phyloP scores from a whole-genome alignment of 129 eudicot genomes.

The Flaveria linearis region DNA sequence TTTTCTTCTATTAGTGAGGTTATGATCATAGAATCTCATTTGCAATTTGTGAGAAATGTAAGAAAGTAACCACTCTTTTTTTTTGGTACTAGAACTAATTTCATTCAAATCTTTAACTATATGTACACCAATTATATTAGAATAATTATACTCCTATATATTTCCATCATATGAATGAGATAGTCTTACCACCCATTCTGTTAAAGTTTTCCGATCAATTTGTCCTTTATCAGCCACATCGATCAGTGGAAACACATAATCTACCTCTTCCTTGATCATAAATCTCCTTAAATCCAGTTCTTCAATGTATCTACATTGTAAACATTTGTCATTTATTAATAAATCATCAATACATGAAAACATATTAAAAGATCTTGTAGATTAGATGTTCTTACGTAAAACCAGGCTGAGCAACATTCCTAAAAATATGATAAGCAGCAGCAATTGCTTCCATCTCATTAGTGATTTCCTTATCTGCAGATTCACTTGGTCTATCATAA shows the following conservation, averaged over 20 bases:
- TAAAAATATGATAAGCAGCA: slow-evolving; percentile 78
- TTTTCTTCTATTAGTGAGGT: slow-evolving; percentile 9
- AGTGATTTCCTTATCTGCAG: slow-evolving; percentile 65
- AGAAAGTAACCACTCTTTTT: neutral
- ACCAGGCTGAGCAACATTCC: slow-evolving; percentile 72
- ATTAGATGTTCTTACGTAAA: slow-evolving; percentile 43
- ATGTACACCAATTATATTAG: neutral
- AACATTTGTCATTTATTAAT: neutral
- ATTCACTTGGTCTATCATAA: slow-evolving; percentile 54
- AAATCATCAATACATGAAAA: neutral
- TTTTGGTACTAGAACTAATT: neutral
- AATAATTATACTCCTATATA: neutral
- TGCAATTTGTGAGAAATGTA: neutral
- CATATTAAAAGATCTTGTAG: neutral
- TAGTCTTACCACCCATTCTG: slow-evolving; percentile 84
- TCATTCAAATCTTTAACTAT: neutral
- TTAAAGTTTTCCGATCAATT: slow-evolving; percentile 59
- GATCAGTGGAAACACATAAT: slow-evolving; percentile 65
- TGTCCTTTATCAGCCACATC: slow-evolving; percentile 69
- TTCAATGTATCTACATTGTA: slow-evolving; percentile 57
- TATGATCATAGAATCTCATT: slow-evolving; percentile 12
- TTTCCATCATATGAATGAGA: slow-evolving; percentile 5
- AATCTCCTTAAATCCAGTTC: slow-evolving; percentile 70
- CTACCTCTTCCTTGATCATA: slow-evolving; percentile 89
- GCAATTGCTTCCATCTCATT: slow-evolving; percentile 92